Evolutionary conservation across 2,329 filamentous ascomycete species (phyloP).

Genomic region (Talaromyces sp.): DNA sequence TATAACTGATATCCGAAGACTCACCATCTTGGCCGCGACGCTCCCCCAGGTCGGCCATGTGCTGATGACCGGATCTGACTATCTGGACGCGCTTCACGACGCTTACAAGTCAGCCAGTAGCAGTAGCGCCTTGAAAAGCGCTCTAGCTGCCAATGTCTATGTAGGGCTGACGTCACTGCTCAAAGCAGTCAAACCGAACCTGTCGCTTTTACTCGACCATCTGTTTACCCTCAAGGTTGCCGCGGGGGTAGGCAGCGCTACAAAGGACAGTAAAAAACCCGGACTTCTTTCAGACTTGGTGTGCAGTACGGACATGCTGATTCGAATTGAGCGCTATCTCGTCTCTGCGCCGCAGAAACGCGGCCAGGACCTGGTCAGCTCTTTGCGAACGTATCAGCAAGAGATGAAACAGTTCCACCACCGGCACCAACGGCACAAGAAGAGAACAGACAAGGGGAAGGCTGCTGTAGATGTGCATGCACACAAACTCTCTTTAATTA

Average conservation of each 20-base stretch:
- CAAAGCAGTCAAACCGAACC: constrained; percentile 62
- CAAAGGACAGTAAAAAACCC: constrained; percentile 31
- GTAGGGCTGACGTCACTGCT: constrained; percentile 69
- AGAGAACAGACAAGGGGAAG: constrained; percentile 38
- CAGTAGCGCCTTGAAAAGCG: constrained; percentile 55
- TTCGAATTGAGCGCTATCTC: constrained; percentile 35
- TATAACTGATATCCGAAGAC: constrained; percentile 26
- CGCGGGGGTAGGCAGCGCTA: constrained; percentile 56
- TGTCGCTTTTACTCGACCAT: constrained; percentile 74
- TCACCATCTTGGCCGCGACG: constrained; percentile 37
- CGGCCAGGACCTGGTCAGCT: constrained; percentile 36
- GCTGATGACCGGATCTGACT: constrained; percentile 81
- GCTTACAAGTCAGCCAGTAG: constrained; percentile 24
- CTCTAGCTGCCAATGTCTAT: constrained; percentile 69
- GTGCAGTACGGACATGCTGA: constrained; percentile 70
- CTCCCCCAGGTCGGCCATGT: constrained; percentile 48
- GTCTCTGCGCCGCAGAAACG: constrained; percentile 34
- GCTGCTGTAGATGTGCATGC: constrained; percentile 49
- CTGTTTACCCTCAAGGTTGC: constrained; percentile 73
- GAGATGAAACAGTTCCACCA: constrained; percentile 36
- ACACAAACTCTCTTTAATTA: constrained; percentile 78
- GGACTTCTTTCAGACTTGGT: constrained; percentile 79
- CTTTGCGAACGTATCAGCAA: constrained; percentile 35
- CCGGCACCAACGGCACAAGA: constrained; percentile 34
- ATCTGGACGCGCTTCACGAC: constrained; percentile 66